Evolutionary conservation across 257 asterid species (phyloP).

Genomic region (Anisodus acutangulus): DNA sequence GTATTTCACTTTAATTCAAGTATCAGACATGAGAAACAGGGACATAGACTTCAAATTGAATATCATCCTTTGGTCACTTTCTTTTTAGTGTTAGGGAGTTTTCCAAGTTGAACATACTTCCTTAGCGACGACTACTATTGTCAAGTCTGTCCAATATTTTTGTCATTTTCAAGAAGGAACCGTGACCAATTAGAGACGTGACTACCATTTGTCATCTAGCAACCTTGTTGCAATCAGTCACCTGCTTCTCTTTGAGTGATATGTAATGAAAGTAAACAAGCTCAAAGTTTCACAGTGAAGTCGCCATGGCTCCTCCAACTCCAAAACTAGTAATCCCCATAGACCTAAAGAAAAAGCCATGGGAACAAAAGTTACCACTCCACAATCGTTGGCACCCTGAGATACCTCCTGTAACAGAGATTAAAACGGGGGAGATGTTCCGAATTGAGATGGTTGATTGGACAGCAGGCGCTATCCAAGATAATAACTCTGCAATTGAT

Average conservation of each 20-base stretch:
- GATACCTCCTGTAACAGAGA: conserved; percentile 49
- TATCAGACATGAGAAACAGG: not conserved
- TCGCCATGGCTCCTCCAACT: conserved; percentile 70
- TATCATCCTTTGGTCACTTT: not conserved
- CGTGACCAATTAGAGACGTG: conserved; percentile 46
- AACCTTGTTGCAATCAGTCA: conserved; percentile 37
- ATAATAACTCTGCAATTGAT: conserved; percentile 58
- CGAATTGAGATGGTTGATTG: conserved; percentile 59
- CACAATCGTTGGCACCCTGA: conserved; percentile 61
- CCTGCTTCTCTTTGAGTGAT: conserved; percentile 6
- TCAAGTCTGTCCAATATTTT: not conserved
- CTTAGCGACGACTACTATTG: not conserved
- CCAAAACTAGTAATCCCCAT: conserved; percentile 53
- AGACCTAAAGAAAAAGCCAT: conserved; percentile 50
- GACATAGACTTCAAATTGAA: not conserved
- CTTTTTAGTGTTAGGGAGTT: not conserved
- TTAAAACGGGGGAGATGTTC: conserved; percentile 49
- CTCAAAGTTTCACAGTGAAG: not conserved
- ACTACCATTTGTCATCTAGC: conserved; percentile 42
- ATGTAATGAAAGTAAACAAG: conserved; percentile 8
- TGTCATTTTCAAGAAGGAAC: conserved; percentile 32
- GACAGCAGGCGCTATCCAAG: conserved; percentile 61
- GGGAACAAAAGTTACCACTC: conserved; percentile 43
- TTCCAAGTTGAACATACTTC: not conserved
- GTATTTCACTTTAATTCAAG: not conserved